Conservation (phyloP, 768 basidiomycete species). For the Chlorophyllum brunneum region DNA sequence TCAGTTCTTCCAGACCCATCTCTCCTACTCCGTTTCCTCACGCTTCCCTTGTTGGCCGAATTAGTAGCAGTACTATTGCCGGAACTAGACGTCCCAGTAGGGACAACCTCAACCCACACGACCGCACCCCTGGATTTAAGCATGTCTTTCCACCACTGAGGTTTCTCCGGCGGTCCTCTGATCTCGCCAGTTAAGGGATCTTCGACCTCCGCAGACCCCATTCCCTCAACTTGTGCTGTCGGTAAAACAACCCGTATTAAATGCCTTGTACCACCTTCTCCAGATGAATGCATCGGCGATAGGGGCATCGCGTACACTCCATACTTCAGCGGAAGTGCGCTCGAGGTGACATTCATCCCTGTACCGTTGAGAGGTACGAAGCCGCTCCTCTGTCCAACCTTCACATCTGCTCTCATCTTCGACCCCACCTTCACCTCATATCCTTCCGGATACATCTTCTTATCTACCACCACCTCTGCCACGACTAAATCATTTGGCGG, state of each 20-base stretch:
- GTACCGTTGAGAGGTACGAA: constrained; percentile 11
- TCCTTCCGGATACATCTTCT: constrained; percentile 76
- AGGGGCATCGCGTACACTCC: constrained; percentile 75
- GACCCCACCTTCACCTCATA: constrained; percentile 54
- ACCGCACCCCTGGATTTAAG: constrained; percentile 27
- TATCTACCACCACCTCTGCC: constrained; percentile 77
- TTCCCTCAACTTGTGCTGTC: constrained; percentile 77
- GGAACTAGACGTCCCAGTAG: constrained; percentile 23
- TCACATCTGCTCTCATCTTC: constrained; percentile 31
- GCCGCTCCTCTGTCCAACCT: constrained; percentile 19
- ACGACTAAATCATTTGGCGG: constrained; percentile 69
- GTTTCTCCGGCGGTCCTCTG: constrained; percentile 51
- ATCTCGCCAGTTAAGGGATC: constrained; percentile 80
- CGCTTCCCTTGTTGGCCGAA: constrained; percentile 17
- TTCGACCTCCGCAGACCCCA: constrained; percentile 59
- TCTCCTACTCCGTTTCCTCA: constrained; percentile 25
- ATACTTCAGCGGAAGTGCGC: constrained; percentile 49
- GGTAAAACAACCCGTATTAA: constrained; percentile 76
- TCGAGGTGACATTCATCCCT: constrained; percentile 15
- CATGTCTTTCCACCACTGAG: constrained; percentile 68
- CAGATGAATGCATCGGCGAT: constrained; percentile 77
- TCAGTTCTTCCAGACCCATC: constrained; percentile 14
- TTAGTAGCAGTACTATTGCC: not conserved
- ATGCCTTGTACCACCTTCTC: constrained; percentile 60
- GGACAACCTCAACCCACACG: constrained; percentile 54